Base-by-base conservation (phyloP, 257 asterid species). In the Euphrasia confusa region DNA sequence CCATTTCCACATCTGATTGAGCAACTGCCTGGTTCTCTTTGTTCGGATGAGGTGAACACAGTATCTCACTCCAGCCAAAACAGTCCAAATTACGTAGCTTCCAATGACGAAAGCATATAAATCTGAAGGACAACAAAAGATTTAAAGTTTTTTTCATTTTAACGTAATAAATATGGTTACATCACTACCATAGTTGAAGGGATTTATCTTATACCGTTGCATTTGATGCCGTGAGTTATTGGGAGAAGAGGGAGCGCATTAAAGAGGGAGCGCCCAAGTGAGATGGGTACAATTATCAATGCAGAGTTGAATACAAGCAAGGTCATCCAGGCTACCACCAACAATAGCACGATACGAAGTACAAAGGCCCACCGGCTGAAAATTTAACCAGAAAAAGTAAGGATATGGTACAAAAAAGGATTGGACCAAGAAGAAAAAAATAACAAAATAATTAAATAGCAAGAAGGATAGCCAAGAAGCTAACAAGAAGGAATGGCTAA, bases 281-380 rank as follows among this genome's bases (percentile, higher is more conserved):
- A 83, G 65, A 92, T 73, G 5, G 99, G 99, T 55, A 89, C 81
- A 70, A 89, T 84, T 66, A 92, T 81, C 79, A 89, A 68, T 26
- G 94, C 75, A n/a, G 96, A 87, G 74, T 92, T 89, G 71, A 87
- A 84, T 48, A 79, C 76, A 8, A 92, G 95, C 26, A 92, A 76
- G 27, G 99, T 92, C 94, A 92, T 83, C 99, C 99, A 92, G 63
- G 99, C 99, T 63, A 85, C 95, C 65, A 89, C 77, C 74, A 92
- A 67, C 74, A 92, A 59, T 74, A 89, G 69, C 72, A 92, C 89
- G 2, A 92, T 89, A 13, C 97, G 89, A 33, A 92, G 78, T 72
- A 84, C 95, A 79, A 92, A 92, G 68, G 86, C 79, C 78, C 86
- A 89, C 95, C 93, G 82, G 80, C 99, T 92, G 71, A 57, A 72